Conservation (phyloP, 331 rosid species). For the Cydonia oblonga region DNA sequence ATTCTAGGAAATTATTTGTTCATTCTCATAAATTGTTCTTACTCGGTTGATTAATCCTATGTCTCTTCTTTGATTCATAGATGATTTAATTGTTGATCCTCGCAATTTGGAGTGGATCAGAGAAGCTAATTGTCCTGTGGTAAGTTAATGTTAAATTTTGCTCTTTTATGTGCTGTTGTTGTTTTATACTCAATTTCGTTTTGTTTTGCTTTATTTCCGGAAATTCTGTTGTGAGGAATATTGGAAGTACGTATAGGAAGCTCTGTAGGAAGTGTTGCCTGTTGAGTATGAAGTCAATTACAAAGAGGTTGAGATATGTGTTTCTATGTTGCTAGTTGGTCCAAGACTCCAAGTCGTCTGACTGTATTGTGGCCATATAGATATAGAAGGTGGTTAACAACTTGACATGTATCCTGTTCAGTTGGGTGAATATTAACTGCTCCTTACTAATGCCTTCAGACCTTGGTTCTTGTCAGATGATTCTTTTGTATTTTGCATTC, state of each 20-base stretch:
- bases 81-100: constrained; percentile 97
- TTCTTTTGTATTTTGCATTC: too few species aligned
- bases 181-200: not conserved
- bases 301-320: too few species aligned
- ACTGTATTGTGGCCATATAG: too few species aligned
- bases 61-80: constrained; percentile 32
- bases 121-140: constrained; percentile 90
- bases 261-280: not conserved
- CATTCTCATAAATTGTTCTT: not conserved
- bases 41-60: not conserved
- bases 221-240: not conserved
- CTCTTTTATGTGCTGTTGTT: constrained; percentile 8
- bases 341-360: too few species aligned
- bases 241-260: not conserved
- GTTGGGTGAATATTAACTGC: too few species aligned
- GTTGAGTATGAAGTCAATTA: not conserved
- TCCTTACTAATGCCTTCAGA: too few species aligned
- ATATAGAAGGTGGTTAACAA: too few species aligned
- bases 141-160: constrained; percentile 34
- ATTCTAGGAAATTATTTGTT: constrained; percentile 18
- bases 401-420: too few species aligned
- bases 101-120: constrained; percentile 93
- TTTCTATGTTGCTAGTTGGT: too few species aligned
- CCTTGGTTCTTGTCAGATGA: too few species aligned
- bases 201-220: not conserved